phyloP scores from a whole-genome alignment of 305 asterid genomes.

The Ruellia speciosa region DNA sequence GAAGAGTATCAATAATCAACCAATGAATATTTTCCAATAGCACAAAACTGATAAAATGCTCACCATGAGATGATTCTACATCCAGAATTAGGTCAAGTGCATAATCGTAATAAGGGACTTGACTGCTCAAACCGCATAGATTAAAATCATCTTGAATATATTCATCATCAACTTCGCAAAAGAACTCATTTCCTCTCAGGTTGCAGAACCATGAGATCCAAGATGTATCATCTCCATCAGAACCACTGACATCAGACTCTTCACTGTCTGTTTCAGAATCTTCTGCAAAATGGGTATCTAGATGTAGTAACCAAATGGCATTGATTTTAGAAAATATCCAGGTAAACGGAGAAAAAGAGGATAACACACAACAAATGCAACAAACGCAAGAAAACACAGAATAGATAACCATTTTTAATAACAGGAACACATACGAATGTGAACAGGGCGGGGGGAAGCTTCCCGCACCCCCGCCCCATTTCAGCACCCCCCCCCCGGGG shows the following conservation, averaged over 20 bases:
- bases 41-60: conserved; percentile 22
- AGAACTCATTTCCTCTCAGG: conserved; percentile 90
- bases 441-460: no score
- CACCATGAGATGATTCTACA: conserved; percentile 94
- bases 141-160: conserved; percentile 94
- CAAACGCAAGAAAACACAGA: not conserved
- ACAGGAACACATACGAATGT: no score
- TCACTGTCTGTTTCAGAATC: conserved; percentile 94
- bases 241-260: conserved; percentile 91
- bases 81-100: conserved; percentile 93
- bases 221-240: conserved; percentile 94
- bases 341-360: not conserved
- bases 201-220: conserved; percentile 99
- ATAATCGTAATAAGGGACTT: conserved; percentile 90
- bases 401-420: no score
- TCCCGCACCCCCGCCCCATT: no score
- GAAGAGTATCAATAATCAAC: no score
- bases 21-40: no score
- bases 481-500: no score
- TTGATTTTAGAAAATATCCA: not conserved
- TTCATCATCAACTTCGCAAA: conserved; percentile 94
- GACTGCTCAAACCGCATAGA: conserved; percentile 90
- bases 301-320: not conserved
- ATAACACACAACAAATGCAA: not conserved
- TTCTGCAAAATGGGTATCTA: conserved; percentile 42